Conservation (phyloP, 208 protist species). For the Phytomonas sp. region DNA sequence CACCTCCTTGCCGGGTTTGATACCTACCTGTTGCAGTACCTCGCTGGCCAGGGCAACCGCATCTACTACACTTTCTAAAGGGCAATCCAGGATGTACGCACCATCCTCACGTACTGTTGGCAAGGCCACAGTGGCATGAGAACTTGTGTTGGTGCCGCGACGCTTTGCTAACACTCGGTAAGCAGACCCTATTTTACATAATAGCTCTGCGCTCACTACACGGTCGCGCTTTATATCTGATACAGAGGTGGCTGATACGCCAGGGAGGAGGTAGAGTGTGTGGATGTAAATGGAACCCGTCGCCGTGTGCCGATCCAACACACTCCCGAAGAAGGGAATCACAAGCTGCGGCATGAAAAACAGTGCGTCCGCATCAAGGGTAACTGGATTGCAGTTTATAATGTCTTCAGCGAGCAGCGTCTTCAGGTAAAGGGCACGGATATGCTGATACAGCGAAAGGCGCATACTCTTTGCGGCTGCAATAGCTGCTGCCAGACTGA, state of each 20-base stretch:
- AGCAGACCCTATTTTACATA: neutral
- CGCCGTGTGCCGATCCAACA: constrained; percentile 1
- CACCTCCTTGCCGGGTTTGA: constrained; percentile 24
- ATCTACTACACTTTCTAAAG: constrained; percentile 36
- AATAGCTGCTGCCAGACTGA: constrained; percentile 45
- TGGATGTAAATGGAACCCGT: constrained; percentile 9
- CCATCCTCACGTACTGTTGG: constrained; percentile 3
- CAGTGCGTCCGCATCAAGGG: neutral
- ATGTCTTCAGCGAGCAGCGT: neutral
- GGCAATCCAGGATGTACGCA: constrained; percentile 21
- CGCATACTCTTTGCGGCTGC: constrained; percentile 31
- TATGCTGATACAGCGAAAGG: constrained; percentile 32
- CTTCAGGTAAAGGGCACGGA: constrained; percentile 13
- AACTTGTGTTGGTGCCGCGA: neutral
- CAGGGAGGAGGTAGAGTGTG: constrained; percentile 10
- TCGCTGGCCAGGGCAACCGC: constrained; percentile 26
- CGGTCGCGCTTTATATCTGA: neutral
- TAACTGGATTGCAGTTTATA: neutral
- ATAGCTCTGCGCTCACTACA: neutral
- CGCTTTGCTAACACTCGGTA: constrained; percentile 3
- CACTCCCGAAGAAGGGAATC: constrained; percentile 29
- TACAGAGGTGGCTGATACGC: neutral
- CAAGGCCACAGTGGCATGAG: neutral
- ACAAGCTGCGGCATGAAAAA: constrained; percentile 27
- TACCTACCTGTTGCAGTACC: constrained; percentile 23